Evolutionary conservation across 2,329 filamentous ascomycete genomes (phyloP).

Genomic region (Tricladium varicosporioides): DNA sequence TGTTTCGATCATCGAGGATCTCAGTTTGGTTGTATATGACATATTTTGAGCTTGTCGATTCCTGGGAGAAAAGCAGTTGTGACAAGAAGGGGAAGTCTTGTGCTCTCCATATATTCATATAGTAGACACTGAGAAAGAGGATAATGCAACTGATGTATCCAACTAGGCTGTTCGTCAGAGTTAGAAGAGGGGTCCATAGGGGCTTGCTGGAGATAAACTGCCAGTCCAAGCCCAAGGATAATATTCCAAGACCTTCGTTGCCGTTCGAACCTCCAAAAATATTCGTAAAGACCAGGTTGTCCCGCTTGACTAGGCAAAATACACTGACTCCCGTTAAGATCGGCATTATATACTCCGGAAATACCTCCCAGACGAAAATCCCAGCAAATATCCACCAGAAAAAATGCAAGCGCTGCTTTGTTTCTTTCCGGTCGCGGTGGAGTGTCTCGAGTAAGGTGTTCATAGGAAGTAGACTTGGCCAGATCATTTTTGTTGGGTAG

Average conservation of each 20-base stretch:
- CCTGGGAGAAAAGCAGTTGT: constrained; percentile 38
- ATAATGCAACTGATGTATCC: constrained; percentile 25
- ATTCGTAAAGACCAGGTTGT: constrained; percentile 65
- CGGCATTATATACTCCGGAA: constrained; percentile 60
- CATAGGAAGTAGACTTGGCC: constrained; percentile 38
- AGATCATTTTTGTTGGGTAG: constrained; percentile 36
- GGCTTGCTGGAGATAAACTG: constrained; percentile 35
- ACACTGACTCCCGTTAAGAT: constrained; percentile 69
- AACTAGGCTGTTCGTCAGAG: constrained; percentile 31
- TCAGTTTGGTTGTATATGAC: constrained; percentile 42
- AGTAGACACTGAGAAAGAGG: constrained; percentile 38
- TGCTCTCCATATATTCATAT: constrained; percentile 40
- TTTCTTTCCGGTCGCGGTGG: constrained; percentile 37
- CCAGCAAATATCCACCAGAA: constrained; percentile 34
- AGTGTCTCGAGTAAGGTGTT: constrained; percentile 40
- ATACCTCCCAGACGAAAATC: constrained; percentile 50
- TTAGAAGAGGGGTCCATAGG: constrained; percentile 24
- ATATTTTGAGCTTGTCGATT: constrained; percentile 36
- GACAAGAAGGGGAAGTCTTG: constrained; percentile 41
- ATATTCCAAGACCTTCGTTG: constrained; percentile 42
- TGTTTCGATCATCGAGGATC: constrained; percentile 38
- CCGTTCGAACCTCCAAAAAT: constrained; percentile 68
- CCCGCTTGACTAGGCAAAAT: constrained; percentile 66
- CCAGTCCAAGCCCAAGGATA: constrained; percentile 41
- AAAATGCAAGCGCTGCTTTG: constrained; percentile 36